These are phyloP conservation scores for Lactarius indigo DNA, from an alignment of 768 basidiomycete species.

Conservation along the genomic window DNA sequence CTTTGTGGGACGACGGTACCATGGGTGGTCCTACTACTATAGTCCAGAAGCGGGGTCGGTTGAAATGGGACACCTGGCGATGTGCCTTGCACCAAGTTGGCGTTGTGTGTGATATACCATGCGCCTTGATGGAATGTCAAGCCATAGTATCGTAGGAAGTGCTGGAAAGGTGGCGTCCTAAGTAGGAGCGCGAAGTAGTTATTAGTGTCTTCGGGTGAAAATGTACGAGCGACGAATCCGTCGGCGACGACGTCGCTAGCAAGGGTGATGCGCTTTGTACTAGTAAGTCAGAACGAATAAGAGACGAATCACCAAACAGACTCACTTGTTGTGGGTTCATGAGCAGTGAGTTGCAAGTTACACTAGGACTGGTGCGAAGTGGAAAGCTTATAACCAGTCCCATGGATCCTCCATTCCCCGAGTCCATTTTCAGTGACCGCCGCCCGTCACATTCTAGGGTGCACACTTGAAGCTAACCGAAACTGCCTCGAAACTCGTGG, in stretches of 20 bases:
- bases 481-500: no score
- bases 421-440: no score
- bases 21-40: not conserved
- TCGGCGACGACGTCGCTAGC: slow-evolving; percentile 1
- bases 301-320: not conserved
- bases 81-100: not conserved
- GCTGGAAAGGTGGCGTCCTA: not conserved
- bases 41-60: slow-evolving; percentile 12
- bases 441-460: no score
- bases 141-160: not conserved
- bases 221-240: slow-evolving; percentile 6
- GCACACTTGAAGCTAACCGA: no score
- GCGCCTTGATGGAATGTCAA: not conserved
- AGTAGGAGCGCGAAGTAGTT: slow-evolving; percentile 11
- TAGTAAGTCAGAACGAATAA: not conserved
- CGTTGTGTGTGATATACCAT: slow-evolving; percentile 9
- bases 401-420: no score
- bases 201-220: not conserved
- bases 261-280: not conserved
- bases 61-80: not conserved
- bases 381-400: not conserved
- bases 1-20: slow-evolving; percentile 14
- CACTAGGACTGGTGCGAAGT: not conserved
- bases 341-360: not conserved
- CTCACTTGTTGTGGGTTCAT: not conserved